A percentile compares a stretch with the other conserved stretches of the same genome.
Conservation (phyloP, 164 flowering plant species). For the Euptelea pleiosperma region DNA sequence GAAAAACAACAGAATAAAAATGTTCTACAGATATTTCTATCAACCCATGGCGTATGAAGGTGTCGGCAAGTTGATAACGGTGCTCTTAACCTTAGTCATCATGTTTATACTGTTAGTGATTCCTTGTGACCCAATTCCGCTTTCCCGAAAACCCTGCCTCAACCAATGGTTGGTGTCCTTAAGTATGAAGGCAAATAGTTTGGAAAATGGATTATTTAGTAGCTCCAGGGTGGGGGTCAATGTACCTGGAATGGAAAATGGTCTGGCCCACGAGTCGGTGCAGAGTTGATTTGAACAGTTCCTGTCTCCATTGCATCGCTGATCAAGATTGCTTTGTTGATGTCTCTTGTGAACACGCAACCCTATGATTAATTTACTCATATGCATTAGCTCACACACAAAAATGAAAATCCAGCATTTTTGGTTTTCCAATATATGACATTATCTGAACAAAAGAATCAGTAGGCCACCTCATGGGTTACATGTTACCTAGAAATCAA, state of each 20-base stretch:
- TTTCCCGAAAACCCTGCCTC: slow-evolving; percentile 85
- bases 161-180: background rate
- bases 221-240: too few species aligned
- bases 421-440: too few species aligned
- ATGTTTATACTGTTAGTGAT: slow-evolving; percentile 91
- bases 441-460: too few species aligned
- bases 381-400: too few species aligned
- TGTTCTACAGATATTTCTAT: too few species aligned
- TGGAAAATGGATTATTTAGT: too few species aligned
- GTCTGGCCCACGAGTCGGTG: slow-evolving; percentile 99
- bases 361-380: too few species aligned
- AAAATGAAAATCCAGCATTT: too few species aligned
- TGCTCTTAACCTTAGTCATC: slow-evolving; percentile 95
- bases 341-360: slow-evolving; percentile 89
- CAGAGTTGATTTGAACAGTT: slow-evolving; percentile 95
- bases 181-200: too few species aligned
- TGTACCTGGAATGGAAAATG: slow-evolving; percentile 97
- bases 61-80: slow-evolving; percentile 88
- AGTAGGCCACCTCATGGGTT: too few species aligned
- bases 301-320: slow-evolving; percentile 99
- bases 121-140: slow-evolving; percentile 98
- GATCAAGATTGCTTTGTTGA: slow-evolving; percentile 93
- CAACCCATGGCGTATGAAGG: slow-evolving; percentile 93
- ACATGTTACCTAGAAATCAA: too few species aligned
- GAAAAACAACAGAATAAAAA: too few species aligned